Base-by-base conservation (phyloP, 1,139 yeast species). In the Pneumocystis jirovecii region DNA sequence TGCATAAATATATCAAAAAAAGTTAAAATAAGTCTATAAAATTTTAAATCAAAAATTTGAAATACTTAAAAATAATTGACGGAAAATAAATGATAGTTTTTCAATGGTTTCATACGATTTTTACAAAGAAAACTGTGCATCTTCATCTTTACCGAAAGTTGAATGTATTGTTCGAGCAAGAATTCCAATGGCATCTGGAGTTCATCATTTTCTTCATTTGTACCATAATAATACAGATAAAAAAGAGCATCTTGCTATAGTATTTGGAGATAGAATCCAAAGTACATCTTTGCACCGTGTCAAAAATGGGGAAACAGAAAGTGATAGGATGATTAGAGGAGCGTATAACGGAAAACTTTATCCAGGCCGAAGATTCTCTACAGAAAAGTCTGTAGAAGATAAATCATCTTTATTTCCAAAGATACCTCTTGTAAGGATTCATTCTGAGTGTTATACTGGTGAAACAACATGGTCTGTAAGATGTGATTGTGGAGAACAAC, bases 391-490 rank as follows among this genome's bases (percentile, higher is more conserved):
- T 66, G 74, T 76, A 65, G 56, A 42, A 40, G 61, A 64, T 29
- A 59, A 61, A n/a, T 40, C 31, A 17, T 50, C 6, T 50, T 5
- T 67, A 7, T 42, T 60, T 17, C 37, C 29, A 65, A 65, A 70
- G n/a, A 70, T 77, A 62, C 79, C 88, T 69, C 72, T 89, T 74
- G 84, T 86, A 70, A 82, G 98, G 68, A 90, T 95, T 70, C 99
- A 95, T 74, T 88, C 96, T 5, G 99, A 95, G 74, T 95, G 98
- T 75, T 95, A 93, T 77, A 95, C 99, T 0, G 98, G 98, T 7
- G 99, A 95, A 74, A 93, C 97, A 1, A 97, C 97, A 15, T 95
- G 98, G 97, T 85, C 95, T 67, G 97, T 98, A 1, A 82, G 99
- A 65, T 95, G 98, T 76, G 98, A 95, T 76, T 95, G 99, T 76